Base-by-base conservation (phyloP, 441 rosid genomes). In the Bocquillonia castaneifolia region DNA sequence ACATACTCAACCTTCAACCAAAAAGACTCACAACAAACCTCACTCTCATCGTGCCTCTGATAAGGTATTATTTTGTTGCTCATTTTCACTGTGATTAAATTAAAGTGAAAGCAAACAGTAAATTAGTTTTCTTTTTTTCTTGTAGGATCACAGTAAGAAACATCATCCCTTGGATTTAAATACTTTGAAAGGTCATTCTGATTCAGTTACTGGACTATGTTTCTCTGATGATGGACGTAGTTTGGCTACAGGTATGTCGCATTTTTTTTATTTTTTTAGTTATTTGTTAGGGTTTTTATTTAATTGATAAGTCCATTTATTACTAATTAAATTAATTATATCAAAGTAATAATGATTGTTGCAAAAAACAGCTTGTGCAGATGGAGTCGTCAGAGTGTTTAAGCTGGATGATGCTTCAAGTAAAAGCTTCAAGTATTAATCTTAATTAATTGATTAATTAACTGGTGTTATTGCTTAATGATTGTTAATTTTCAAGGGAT, bases 181-280 rank as follows among this genome's bases (percentile, higher is more conserved):
- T 80, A 94, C 99, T 69, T 76, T 94, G 76, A 94, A 92, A 87
- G 99, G 99, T 64, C 98, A 94, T 52, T 87, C 84, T 14, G 99
- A 94, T 85, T 69, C 96, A 10, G 97, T 94, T 63, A 79, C 84
- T 1, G 96, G 87, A 5, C 79, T 95, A 17, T 90, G 86, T 81
- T 92, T 92, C 82, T 88, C 98, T 2, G 69, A 81, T 42, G 89
- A 89, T 78, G 99, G 89, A 62, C 83, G 67, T 65, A 76, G 81
- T 78, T 80, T 92, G 78, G 98, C 92, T 42, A 95, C 98, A 44
- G 94, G 98, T 94, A 68, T 14, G 14, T 13, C 17, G 52, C 54
- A 40, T 18, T 18, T 6, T 6, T 2, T 15, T 18, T 1, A 0
- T 6, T n/a, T 32, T 53, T 6, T 44, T 13, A 8, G 9, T 44